Evolutionary conservation across 2,329 filamentous ascomycete genomes (phyloP).

Genomic region (Claviceps sp.): DNA sequence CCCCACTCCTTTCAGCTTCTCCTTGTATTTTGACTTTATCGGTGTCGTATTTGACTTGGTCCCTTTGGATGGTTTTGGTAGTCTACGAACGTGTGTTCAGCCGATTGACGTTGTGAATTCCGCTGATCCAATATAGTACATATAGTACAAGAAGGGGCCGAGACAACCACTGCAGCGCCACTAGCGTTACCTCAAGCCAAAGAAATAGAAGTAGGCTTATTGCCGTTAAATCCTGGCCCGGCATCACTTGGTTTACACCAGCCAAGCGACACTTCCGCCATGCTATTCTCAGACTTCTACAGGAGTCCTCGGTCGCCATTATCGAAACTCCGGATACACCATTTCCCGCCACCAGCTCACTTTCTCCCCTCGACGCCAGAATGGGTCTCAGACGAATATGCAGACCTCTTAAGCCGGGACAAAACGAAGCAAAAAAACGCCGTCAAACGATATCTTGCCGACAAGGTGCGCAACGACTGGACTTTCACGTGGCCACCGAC

Average conservation of each 20-base stretch:
- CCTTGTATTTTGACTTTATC: not conserved
- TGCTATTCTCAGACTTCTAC: constrained; percentile 48
- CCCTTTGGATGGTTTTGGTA: not conserved
- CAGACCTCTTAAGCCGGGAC: constrained; percentile 48
- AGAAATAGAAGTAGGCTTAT: not conserved
- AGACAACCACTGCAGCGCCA: not conserved
- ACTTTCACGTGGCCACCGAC: constrained; percentile 40
- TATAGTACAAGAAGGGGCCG: not conserved
- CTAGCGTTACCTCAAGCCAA: not conserved
- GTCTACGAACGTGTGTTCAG: not conserved
- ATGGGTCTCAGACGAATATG: constrained; percentile 38
- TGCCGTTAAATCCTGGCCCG: not conserved
- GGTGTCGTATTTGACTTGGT: not conserved
- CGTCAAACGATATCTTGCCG: constrained; percentile 39
- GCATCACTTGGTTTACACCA: not conserved
- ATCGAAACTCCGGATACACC: constrained; percentile 33
- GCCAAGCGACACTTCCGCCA: constrained; percentile 13
- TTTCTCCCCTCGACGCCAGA: constrained; percentile 17
- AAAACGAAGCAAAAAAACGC: constrained; percentile 51
- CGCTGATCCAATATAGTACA: not conserved
- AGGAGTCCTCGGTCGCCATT: constrained; percentile 41
- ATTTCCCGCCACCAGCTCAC: constrained; percentile 17
- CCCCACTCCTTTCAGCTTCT: not conserved
- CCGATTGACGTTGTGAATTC: not conserved
- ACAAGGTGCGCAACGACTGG: constrained; percentile 47